phyloP scores from a whole-genome alignment of 2,329 filamentous ascomycete genomes.

The Claviceps capensis region DNA sequence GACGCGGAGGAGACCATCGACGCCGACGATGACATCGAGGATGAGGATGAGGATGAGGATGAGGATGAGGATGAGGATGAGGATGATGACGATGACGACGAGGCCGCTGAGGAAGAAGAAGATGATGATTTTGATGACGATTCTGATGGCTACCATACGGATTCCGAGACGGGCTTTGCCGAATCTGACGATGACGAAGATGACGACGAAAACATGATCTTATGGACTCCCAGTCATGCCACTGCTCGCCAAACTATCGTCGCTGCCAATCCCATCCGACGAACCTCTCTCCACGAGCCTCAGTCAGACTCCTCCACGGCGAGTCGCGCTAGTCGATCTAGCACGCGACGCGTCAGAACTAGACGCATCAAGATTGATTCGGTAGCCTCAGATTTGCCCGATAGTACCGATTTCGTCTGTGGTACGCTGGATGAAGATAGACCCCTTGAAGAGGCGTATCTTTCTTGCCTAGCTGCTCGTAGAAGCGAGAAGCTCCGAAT shows the following conservation, averaged over 20 bases:
- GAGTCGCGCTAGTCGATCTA: slow-evolving; percentile 19
- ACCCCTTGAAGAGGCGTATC: slow-evolving; percentile 84
- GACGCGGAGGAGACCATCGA: slow-evolving; percentile 44
- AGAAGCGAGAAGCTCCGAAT: slow-evolving; percentile 67
- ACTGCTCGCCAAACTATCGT: slow-evolving; percentile 24
- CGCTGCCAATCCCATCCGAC: slow-evolving; percentile 18
- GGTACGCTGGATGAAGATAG: slow-evolving; percentile 93
- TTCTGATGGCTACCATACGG: slow-evolving; percentile 61
- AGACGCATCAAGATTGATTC: slow-evolving; percentile 15
- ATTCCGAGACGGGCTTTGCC: slow-evolving; percentile 54
- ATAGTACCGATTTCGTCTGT: slow-evolving; percentile 98
- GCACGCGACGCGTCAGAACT: slow-evolving; percentile 15
- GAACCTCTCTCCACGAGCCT: slow-evolving; percentile 28
- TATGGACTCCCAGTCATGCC: slow-evolving; percentile 39
- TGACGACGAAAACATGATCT: slow-evolving; percentile 48
- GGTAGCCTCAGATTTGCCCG: slow-evolving; percentile 70
- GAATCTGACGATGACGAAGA: slow-evolving; percentile 55
- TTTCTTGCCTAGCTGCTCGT: slow-evolving; percentile 69
- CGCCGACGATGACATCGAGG: slow-evolving; percentile 33
- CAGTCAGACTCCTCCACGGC: slow-evolving; percentile 50
- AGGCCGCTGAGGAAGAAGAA: slow-evolving; percentile 35
- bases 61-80: slow-evolving; percentile 34
- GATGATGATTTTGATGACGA: slow-evolving; percentile 39
- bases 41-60: slow-evolving; percentile 29
- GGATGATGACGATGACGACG: slow-evolving; percentile 32